Evolutionary conservation across 352 stramenopile genomes (phyloP), one percentile per base, ranked within the genome.

Genomic region (Albugo candida): DNA sequence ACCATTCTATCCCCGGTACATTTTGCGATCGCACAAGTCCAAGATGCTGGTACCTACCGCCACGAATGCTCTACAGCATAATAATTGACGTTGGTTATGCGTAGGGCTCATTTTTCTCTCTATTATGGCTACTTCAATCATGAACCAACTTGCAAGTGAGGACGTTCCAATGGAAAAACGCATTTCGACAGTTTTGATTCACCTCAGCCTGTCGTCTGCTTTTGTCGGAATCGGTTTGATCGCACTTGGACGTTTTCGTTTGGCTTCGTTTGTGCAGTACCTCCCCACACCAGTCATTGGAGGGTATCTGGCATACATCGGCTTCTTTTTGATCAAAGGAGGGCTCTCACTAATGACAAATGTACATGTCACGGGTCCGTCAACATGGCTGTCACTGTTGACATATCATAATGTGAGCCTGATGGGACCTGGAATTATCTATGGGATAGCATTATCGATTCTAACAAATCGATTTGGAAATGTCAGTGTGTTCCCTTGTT

Each of bases 221-320:
- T 40, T 94, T 5, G 73, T 98, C 1, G 94, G 94, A 8, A n/a
- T 88, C 1, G 74, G 81, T 4, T 64, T 98, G 13, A 81, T 98
- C 18, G 51, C 91, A 13, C 76, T 96, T 24, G 93, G 92, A 8
- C 88, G 82, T 50, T 69, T 70, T 44, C 57, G 65, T 38, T 66
- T 98, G 21, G 93, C 93, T 24, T 84, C 72, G n/a, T 77, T 96
- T 21, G 91, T 97, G 11, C 91, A 97, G 59, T 87, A 97, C 48
- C 66, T 98, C 12, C 94, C 94, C 2, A 94, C 92, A 21, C 88
- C 81, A 31, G 94, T 98, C 8, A 81, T 98, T 19, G 93, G 84
- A 42, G 93, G 94, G 6, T 98, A 98, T 67, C 67, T 98, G 36
- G 93, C 91, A 17, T 96, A 89, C 52, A 95, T 97, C 38, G 94